These are phyloP conservation scores for Conidiobolus incongruus DNA, from an alignment of 371 early-diverging fungal genomes.

Conservation along the genomic window DNA sequence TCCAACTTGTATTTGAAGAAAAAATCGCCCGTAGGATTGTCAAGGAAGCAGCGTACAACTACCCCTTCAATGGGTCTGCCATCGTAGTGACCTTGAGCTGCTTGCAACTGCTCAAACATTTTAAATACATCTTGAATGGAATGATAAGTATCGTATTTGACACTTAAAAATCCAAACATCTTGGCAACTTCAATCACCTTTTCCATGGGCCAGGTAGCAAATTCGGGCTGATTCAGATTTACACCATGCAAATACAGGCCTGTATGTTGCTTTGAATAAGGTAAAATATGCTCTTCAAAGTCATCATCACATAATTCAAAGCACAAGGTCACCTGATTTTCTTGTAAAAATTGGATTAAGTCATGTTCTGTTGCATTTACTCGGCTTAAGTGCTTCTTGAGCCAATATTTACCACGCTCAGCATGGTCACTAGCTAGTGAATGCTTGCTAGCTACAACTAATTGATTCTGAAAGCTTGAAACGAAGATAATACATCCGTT, in stretches of 20 bases:
- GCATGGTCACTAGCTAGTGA: slow-evolving; percentile 14
- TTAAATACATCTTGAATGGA: slow-evolving; percentile 23
- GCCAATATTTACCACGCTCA: slow-evolving; percentile 41
- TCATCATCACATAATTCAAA: slow-evolving; percentile 84
- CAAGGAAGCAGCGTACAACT: slow-evolving; percentile 43
- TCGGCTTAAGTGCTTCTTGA: slow-evolving; percentile 31
- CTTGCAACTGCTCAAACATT: slow-evolving; percentile 22
- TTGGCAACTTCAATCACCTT: slow-evolving; percentile 34
- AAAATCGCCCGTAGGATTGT: slow-evolving; percentile 12
- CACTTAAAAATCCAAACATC: slow-evolving; percentile 47
- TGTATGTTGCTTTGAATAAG: slow-evolving; percentile 45
- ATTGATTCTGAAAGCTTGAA: slow-evolving; percentile 17
- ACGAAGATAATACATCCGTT: slow-evolving; percentile 90
- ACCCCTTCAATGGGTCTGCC: slow-evolving; percentile 72
- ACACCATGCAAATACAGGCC: slow-evolving; percentile 87
- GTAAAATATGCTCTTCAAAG: slow-evolving; percentile 85
- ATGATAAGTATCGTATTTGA: slow-evolving; percentile 16
- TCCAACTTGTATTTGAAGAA: slow-evolving; percentile 90
- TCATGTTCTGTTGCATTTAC: slow-evolving; percentile 29
- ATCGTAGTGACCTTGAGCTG: slow-evolving; percentile 32
- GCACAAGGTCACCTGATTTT: slow-evolving; percentile 55
- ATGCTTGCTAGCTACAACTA: slow-evolving; percentile 80
- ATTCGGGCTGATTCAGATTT: slow-evolving; percentile 47
- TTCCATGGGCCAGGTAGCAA: slow-evolving; percentile 41
- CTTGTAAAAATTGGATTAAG: slow-evolving; percentile 42